phyloP scores from a whole-genome alignment of 202 grass and related monocot genomes.

The Bolboschoenoplectus hybrid region DNA sequence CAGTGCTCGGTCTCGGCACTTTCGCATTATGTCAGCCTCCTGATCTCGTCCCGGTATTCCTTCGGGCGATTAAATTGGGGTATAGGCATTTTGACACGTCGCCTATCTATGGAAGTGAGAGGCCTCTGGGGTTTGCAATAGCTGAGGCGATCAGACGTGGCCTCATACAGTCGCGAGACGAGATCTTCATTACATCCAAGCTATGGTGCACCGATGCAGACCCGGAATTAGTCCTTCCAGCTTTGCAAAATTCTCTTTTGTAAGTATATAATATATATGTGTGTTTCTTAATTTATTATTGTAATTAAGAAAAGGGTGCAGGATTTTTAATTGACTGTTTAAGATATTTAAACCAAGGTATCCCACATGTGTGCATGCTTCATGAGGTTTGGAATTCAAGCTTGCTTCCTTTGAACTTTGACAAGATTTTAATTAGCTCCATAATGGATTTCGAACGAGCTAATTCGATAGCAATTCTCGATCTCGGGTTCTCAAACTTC shows the following conservation, averaged over 20 bases:
- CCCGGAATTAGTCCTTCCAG: slow-evolving; percentile 39
- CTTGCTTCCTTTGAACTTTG: background rate
- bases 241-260: slow-evolving; percentile 35
- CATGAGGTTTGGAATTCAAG: background rate
- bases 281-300: background rate
- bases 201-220: slow-evolving; percentile 44
- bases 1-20: slow-evolving; percentile 42
- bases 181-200: slow-evolving; percentile 47
- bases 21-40: slow-evolving; percentile 9
- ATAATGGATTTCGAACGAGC: background rate
- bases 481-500: background rate
- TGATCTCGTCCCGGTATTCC: background rate
- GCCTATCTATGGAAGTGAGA: slow-evolving; percentile 39
- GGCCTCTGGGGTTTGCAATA: slow-evolving; percentile 36
- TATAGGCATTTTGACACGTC: slow-evolving; percentile 44
- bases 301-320: background rate
- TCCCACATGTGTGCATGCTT: background rate
- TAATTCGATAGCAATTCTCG: background rate
- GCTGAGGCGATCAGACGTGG: slow-evolving; percentile 18
- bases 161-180: slow-evolving; percentile 34
- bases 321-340: background rate
- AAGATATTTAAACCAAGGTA: background rate
- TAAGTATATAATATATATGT: slow-evolving; percentile 9
- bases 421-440: background rate
- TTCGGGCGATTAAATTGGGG: slow-evolving; percentile 36